Evolutionary conservation across 139 green algal genomes (phyloP).

Genomic region (Nannochloris sp.): DNA sequence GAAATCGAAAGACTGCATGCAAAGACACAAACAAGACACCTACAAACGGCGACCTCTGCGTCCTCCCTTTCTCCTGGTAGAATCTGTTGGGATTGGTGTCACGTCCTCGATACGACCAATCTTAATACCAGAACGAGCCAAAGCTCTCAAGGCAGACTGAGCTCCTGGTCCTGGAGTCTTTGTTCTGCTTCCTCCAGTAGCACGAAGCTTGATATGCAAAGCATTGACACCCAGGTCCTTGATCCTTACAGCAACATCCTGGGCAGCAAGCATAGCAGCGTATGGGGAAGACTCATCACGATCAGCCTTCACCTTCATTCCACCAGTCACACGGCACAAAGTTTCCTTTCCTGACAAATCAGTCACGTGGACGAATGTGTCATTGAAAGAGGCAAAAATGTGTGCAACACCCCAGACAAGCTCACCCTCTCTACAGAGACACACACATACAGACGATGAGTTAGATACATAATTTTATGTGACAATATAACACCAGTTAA

Average conservation of each 20-base stretch:
- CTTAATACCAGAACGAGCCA: conserved; percentile 98
- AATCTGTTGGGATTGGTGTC: conserved; percentile 97
- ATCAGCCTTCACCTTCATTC: conserved; percentile 99
- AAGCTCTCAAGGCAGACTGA: conserved; percentile 91
- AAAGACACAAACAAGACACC: background rate
- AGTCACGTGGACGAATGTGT: conserved; percentile 99
- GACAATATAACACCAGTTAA: no score
- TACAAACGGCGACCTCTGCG: conserved; percentile 91
- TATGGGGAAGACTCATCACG: conserved; percentile 98
- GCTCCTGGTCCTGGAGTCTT: conserved; percentile 97
- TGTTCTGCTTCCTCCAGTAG: conserved; percentile 97
- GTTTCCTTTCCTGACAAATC: conserved; percentile 99
- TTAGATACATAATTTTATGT: no score
- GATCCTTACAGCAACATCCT: conserved; percentile 91
- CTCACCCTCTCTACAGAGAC: conserved; percentile 77
- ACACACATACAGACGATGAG: no score
- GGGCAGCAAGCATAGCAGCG: conserved; percentile 98
- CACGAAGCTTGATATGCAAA: conserved; percentile 98
- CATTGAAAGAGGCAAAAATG: conserved; percentile 99
- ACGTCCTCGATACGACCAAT: conserved; percentile 99
- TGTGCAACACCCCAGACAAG: conserved; percentile 96
- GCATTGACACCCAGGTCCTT: conserved; percentile 98
- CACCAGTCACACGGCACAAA: conserved; percentile 88
- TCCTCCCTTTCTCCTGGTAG: conserved; percentile 93
- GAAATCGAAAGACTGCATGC: background rate